Evolutionary conservation across 2,329 filamentous ascomycete genomes (phyloP).

Genomic region (Fusarium luffae): DNA sequence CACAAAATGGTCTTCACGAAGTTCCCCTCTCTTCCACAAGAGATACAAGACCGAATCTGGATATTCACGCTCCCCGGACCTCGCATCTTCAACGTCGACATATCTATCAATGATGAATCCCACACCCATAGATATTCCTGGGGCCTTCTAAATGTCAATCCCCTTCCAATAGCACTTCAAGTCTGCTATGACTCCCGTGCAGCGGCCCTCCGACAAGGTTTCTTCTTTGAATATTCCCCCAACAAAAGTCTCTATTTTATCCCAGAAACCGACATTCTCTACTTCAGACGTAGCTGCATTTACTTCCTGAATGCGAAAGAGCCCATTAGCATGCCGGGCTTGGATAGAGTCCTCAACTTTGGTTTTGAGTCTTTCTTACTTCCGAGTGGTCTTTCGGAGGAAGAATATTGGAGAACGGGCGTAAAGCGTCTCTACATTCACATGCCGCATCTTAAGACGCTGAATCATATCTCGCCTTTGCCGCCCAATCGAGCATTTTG

Average conservation of each 20-base stretch:
- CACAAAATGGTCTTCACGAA: neutral
- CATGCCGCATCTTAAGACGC: constrained; percentile 38
- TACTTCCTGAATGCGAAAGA: too few species aligned
- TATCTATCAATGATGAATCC: constrained; percentile 4
- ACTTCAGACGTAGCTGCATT: neutral
- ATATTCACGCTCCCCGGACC: constrained; percentile 40
- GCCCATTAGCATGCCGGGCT: constrained; percentile 18
- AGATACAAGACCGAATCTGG: constrained; percentile 48
- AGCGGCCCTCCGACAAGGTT: constrained; percentile 43
- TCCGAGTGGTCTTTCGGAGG: too few species aligned
- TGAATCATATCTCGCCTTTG: constrained; percentile 47
- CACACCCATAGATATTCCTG: constrained; percentile 5
- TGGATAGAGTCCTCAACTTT: constrained; percentile 44
- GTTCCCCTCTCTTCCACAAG: constrained; percentile 35
- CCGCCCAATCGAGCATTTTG: rapidly evolving
- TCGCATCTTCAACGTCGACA: constrained; percentile 48
- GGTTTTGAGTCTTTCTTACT: constrained; percentile 44
- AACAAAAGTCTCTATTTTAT: constrained; percentile 42
- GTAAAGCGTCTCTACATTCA: constrained; percentile 39
- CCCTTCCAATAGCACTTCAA: constrained; percentile 30
- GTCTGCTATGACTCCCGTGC: constrained; percentile 46
- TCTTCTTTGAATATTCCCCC: constrained; percentile 36
- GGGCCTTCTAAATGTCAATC: constrained; percentile 26
- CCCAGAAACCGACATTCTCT: constrained; percentile 44
- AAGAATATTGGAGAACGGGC: constrained; percentile 33